Conservation (phyloP, 225 moss, liverwort and hornwort genomes). For the Marchantia polymorpha region DNA sequence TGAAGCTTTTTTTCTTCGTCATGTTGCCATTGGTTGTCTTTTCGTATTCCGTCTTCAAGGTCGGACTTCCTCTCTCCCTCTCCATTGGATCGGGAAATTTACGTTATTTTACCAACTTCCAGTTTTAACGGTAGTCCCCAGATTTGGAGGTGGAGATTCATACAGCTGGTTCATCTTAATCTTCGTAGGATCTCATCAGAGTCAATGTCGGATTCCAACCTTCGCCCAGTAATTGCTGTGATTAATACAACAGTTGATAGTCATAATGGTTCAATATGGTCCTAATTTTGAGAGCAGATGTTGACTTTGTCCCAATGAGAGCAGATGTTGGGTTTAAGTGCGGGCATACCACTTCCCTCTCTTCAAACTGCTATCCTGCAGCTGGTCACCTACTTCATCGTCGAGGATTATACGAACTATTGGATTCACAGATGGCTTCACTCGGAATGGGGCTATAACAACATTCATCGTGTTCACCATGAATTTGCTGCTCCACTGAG, state of each 20-base stretch:
- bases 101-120: no score
- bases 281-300: conserved; percentile 22
- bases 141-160: no score
- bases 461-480: conserved; percentile 47
- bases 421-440: conserved; percentile 59
- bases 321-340: conserved; percentile 46
- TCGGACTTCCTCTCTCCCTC: conserved; percentile 7
- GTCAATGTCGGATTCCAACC: no score
- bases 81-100: background rate
- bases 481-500: conserved; percentile 47
- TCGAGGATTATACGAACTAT: conserved; percentile 50
- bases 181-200: no score
- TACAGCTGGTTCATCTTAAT: no score
- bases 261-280: no score
- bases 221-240: no score
- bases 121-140: no score
- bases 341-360: conserved; percentile 42
- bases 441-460: conserved; percentile 47
- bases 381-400: conserved; percentile 37
- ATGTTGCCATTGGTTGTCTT: conserved; percentile 74
- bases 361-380: conserved; percentile 27
- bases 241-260: no score
- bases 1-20: conserved; percentile 61
- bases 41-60: conserved; percentile 61
- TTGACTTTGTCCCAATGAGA: conserved; percentile 34